Evolutionary conservation across 768 basidiomycete species (phyloP), one percentile per base, ranked within the genome.

Genomic region (Xerocomellus amylosporus): DNA sequence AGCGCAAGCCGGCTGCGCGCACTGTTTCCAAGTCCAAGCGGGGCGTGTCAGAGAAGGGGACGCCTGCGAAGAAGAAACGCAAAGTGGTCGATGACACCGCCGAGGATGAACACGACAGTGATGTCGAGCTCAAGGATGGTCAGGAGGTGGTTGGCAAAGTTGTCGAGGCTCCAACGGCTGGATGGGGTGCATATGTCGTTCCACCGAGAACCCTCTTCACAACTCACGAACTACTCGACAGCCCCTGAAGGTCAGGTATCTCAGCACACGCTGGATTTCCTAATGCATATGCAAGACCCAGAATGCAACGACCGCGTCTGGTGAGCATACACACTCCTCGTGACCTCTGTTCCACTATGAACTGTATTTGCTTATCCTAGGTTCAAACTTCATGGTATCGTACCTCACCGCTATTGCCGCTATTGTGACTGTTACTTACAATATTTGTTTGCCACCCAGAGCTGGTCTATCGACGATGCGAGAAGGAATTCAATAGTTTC

Each of bases 401-500:
- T 46, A 47, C 17, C 14, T 19, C 26, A 4, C 10, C 28, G 7
- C 22, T 28, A 4, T 39, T 17, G 15, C 24, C 14, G 10, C 33
- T 28, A 8, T 12, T 17, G 14, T 24, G 4, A 37, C 10, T 1
- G 30, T 41, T 15, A 17, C 39, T 56, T 4, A 67, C 5, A 6
- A 2, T 24, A 13, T 19, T 52, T 39, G 49, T 26, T 40, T 43
- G 8, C 8, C 19, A 42, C 12, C 34, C 51, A 71, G 70, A 71
- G 31, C 65, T 53, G 47, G 61, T 58, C 12, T 55, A 72, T 48
- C 69, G 62, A 20, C 79, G 79, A 20, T 90, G 90, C 1, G 93
- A 96, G 68, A 82, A 85, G 61, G 92, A 98, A 70, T 98, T 90
- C 87, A 89, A 88, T 65, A 81, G 78, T 36, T 98, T 96, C 63